phyloP scores from a whole-genome alignment of 805 yeast genomes.

The Ogataea trehalophila region DNA sequence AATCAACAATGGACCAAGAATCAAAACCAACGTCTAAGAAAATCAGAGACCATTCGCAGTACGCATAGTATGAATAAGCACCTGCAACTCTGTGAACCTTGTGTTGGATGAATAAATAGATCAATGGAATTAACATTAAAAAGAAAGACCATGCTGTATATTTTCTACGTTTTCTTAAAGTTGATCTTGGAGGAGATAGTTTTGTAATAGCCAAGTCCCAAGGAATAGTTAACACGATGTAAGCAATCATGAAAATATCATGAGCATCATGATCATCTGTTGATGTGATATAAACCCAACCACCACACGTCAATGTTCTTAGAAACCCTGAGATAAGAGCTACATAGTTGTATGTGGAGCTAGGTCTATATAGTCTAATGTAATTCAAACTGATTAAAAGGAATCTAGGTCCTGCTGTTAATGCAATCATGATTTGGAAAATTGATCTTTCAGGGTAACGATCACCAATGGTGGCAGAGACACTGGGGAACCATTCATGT shows the following conservation, averaged over 20 bases:
- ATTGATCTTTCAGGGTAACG: slow-evolving; percentile 92
- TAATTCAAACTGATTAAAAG: slow-evolving; percentile 50
- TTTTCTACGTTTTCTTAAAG: slow-evolving; percentile 46
- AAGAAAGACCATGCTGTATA: slow-evolving; percentile 60
- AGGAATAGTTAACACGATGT: slow-evolving; percentile 84
- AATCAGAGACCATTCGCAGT: slow-evolving; percentile 90
- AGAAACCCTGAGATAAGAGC: slow-evolving; percentile 61
- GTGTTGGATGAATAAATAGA: slow-evolving; percentile 89
- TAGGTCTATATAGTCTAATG: slow-evolving; percentile 38
- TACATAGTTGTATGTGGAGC: slow-evolving; percentile 35
- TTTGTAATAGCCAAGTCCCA: slow-evolving; percentile 70
- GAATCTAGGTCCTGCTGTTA: slow-evolving; percentile 92
- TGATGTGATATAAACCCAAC: slow-evolving; percentile 96
- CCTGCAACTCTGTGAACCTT: slow-evolving; percentile 84
- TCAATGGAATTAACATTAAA: slow-evolving; percentile 68
- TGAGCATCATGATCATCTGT: slow-evolving; percentile 97
- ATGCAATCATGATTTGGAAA: slow-evolving; percentile 86
- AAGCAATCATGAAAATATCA: slow-evolving; percentile 90
- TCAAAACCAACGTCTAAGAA: slow-evolving; percentile 82
- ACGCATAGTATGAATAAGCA: slow-evolving; percentile 94
- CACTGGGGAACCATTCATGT: slow-evolving; percentile 98
- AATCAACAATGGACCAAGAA: slow-evolving; percentile 70
- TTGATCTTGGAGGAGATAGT: slow-evolving; percentile 42
- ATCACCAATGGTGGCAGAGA: slow-evolving; percentile 95
- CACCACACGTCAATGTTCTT: slow-evolving; percentile 96